Percentiles rank a stretch among this genome's conserved stretches.
Conservation (phyloP, 192 early-diverging fungal genomes). For the Phlyctochytrium arcticum region DNA sequence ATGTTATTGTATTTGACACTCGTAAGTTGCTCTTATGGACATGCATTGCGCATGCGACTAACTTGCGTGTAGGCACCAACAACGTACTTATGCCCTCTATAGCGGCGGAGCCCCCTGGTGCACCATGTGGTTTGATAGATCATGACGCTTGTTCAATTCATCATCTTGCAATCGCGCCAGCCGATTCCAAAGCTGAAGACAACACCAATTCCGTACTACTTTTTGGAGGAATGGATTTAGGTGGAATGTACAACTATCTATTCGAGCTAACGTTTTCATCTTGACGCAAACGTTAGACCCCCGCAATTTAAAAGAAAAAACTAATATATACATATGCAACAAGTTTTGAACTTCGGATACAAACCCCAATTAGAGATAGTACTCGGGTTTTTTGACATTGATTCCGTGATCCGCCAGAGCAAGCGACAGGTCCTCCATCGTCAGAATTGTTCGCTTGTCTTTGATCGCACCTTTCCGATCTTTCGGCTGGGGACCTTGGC, state of each 20-base stretch:
- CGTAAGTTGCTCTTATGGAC: slow-evolving; percentile 1
- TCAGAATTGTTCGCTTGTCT: slow-evolving; percentile 68
- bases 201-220: slow-evolving; percentile 8
- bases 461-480: slow-evolving; percentile 58
- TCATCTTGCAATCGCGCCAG: no score
- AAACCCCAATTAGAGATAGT: slow-evolving; percentile 57
- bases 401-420: slow-evolving; percentile 91
- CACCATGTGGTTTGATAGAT: slow-evolving; percentile 12
- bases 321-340: neutral
- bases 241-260: slow-evolving; percentile 25
- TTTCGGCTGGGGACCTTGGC: slow-evolving; percentile 51
- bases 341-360: neutral
- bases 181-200: neutral
- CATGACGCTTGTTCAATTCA: slow-evolving; percentile 16
- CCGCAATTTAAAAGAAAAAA: neutral
- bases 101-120: slow-evolving; percentile 14
- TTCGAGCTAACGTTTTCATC: slow-evolving; percentile 9
- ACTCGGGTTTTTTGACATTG: slow-evolving; percentile 94
- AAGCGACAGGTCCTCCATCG: slow-evolving; percentile 87
- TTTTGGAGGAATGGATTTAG: slow-evolving; percentile 28
- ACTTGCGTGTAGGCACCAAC: no score
- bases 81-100: slow-evolving; percentile 8
- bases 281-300: neutral
- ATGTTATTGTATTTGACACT: slow-evolving; percentile 21
- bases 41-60: no score